Evolutionary conservation across 306 rosid genomes (phyloP).

Genomic region (Luffa acutangula): DNA sequence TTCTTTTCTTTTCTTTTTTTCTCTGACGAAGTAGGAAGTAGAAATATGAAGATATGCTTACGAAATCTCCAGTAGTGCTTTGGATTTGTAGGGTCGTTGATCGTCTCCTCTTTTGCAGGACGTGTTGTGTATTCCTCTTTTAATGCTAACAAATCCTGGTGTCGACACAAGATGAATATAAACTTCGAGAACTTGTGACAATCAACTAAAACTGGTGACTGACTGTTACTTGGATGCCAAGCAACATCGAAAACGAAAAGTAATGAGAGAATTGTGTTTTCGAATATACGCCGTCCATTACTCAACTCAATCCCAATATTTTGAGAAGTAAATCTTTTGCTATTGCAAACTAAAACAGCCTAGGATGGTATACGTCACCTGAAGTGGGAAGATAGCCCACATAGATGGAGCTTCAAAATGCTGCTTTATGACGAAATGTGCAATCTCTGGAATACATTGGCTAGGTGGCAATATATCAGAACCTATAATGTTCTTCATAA

Average conservation of each 20-base stretch:
- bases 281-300: neutral
- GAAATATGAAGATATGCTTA: constrained; percentile 24
- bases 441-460: constrained; percentile 67
- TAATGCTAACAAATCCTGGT: constrained; percentile 75
- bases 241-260: neutral
- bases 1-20: neutral
- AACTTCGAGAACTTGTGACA: neutral
- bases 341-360: neutral
- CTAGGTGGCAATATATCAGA: constrained; percentile 59
- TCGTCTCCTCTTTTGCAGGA: constrained; percentile 82
- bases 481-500: constrained; percentile 50
- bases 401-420: constrained; percentile 94
- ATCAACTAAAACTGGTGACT: neutral
- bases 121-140: constrained; percentile 74
- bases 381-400: constrained; percentile 99
- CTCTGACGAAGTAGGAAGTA: neutral
- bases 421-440: constrained; percentile 50
- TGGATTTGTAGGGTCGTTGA: constrained; percentile 93
- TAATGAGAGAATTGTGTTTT: neutral
- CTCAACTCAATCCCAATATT: neutral
- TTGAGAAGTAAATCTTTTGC: neutral
- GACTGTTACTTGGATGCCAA: neutral
- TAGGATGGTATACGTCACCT: constrained; percentile 32
- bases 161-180: neutral
- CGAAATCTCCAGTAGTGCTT: constrained; percentile 99